These are phyloP conservation scores for Magnusiomyces starmeri DNA, from an alignment of 1,139 yeast genomes.

Conservation along the genomic window DNA sequence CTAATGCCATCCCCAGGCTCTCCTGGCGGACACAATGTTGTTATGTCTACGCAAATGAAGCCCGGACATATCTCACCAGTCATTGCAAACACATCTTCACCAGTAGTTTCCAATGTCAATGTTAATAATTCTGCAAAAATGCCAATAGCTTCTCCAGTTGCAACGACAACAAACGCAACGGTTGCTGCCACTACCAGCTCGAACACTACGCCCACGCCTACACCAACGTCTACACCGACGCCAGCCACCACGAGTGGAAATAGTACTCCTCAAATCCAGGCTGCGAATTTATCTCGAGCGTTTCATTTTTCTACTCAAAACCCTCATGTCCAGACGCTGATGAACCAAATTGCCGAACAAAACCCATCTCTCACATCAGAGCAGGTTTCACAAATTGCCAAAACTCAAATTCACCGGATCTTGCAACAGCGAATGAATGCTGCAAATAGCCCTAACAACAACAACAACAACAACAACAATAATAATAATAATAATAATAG, in stretches of 20 bases:
- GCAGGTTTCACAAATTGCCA: conserved; percentile 67
- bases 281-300: not conserved
- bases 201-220: conserved; percentile 5
- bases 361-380: conserved; percentile 63
- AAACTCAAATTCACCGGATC: conserved; percentile 53
- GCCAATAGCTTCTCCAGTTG: not conserved
- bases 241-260: not conserved
- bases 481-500: too few relatives aligned
- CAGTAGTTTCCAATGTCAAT: too few relatives aligned
- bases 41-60: not conserved
- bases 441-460: conserved; percentile 31
- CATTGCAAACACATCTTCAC: not conserved
- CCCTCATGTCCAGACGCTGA: conserved; percentile 58
- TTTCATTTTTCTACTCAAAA: conserved; percentile 14
- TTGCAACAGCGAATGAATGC: conserved; percentile 25
- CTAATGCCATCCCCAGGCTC: too few relatives aligned
- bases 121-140: too few relatives aligned
- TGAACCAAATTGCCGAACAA: conserved; percentile 60
- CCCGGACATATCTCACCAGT: not conserved
- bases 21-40: too few relatives aligned
- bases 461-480: too few relatives aligned
- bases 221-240: conserved; percentile 9
- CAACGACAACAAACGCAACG: not conserved
- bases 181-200: not conserved
- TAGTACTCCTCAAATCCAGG: not conserved